These are phyloP conservation scores for Paxillus rubicundulus DNA, from an alignment of 768 basidiomycete species.

Conservation along the genomic window DNA sequence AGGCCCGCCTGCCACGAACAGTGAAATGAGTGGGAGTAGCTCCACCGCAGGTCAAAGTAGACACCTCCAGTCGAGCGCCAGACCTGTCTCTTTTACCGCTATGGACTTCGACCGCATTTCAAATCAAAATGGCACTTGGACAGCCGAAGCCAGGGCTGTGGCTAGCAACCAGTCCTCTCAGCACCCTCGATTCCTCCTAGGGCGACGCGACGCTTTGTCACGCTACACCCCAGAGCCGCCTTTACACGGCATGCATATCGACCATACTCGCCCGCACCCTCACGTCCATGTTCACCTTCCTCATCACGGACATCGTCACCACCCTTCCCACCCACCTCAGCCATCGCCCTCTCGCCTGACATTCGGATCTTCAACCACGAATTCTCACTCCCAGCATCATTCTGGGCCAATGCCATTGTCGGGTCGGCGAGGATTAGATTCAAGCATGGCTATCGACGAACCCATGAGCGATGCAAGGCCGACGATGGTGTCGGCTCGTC, in stretches of 20 bases:
- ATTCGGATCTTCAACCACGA: background rate
- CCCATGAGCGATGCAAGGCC: background rate
- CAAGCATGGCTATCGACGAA: conserved; percentile 4
- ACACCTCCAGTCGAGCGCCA: conserved; percentile 7
- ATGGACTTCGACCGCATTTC: background rate
- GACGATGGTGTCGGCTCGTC: background rate
- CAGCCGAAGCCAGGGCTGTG: background rate
- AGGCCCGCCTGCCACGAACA: conserved; percentile 10
- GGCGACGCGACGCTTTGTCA: background rate
- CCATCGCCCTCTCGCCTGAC: conserved; percentile 3
- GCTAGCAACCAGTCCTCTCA: background rate
- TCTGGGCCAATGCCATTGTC: conserved; percentile 12
- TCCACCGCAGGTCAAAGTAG: conserved; percentile 5
- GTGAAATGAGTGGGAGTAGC: background rate
- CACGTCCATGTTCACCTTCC: background rate
- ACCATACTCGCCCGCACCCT: background rate
- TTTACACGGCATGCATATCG: background rate
- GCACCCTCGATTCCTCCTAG: background rate
- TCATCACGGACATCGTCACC: conserved; percentile 3
- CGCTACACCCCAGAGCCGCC: background rate
- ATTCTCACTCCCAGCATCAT: conserved; percentile 11
- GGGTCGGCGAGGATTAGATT: conserved; percentile 18
- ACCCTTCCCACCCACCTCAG: conserved; percentile 12
- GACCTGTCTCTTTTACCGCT: conserved; percentile 7
- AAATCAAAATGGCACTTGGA: background rate